Conservation (phyloP, 2,329 filamentous ascomycete species). For the Calonectria pauciramosa region DNA sequence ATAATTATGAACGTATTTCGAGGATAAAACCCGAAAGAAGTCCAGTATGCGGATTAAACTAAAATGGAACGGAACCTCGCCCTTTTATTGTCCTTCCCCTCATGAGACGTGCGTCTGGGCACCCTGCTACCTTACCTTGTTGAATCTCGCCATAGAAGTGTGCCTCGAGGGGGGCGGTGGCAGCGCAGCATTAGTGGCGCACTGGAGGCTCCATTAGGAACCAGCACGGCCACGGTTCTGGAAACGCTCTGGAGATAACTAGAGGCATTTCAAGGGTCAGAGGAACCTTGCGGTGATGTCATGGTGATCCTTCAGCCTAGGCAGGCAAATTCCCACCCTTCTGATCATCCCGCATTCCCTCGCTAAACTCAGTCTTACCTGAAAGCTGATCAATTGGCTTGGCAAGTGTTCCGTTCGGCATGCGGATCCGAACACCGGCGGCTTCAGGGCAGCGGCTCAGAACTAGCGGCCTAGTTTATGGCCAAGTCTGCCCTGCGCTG, state of each 20-base stretch:
- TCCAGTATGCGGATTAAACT: neutral
- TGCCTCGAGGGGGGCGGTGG: conserved; percentile 1
- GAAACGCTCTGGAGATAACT: neutral
- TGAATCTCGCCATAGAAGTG: neutral
- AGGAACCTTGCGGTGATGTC: neutral
- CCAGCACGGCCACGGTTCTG: neutral
- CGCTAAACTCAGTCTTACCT: neutral
- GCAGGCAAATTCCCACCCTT: neutral
- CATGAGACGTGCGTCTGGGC: neutral
- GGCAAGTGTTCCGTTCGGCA: neutral
- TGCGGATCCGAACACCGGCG: neutral
- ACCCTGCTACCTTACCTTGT: neutral
- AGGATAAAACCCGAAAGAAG: neutral
- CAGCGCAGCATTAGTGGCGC: neutral
- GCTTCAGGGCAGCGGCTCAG: neutral
- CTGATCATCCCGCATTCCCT: neutral
- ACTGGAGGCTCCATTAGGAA: neutral
- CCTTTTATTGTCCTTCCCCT: neutral
- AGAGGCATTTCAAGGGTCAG: neutral
- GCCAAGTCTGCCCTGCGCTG: neutral
- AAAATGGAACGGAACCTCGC: neutral
- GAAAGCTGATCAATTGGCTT: neutral
- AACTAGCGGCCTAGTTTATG: neutral
- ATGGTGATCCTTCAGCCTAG: neutral
- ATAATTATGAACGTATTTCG: neutral